These are phyloP conservation scores for Conticribra weissflogii DNA, from an alignment of 108 stramenopile genomes.

Conservation along the genomic window DNA sequence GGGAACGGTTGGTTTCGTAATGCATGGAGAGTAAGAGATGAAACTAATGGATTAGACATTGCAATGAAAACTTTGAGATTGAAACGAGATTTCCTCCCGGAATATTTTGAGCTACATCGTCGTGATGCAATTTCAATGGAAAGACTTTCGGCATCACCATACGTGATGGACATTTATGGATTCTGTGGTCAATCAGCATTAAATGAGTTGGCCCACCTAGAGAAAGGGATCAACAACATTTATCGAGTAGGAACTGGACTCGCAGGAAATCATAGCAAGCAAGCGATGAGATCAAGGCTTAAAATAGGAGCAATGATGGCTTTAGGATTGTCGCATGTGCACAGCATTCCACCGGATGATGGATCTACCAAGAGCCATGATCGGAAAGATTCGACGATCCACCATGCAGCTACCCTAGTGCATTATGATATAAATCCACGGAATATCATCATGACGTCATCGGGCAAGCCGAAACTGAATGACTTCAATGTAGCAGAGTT, in stretches of 20 bases:
- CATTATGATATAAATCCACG: slow-evolving; percentile 82
- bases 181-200: slow-evolving; percentile 78
- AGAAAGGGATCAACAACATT: background rate
- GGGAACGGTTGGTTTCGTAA: slow-evolving; percentile 67
- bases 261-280: slow-evolving; percentile 57
- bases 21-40: slow-evolving; percentile 63
- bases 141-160: slow-evolving; percentile 68
- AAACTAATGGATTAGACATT: background rate
- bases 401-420: slow-evolving; percentile 63
- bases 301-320: background rate
- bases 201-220: slow-evolving; percentile 73
- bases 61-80: slow-evolving; percentile 2
- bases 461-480: slow-evolving; percentile 70
- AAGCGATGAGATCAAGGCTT: slow-evolving; percentile 17
- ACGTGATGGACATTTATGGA: slow-evolving; percentile 77
- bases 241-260: slow-evolving; percentile 53
- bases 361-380: slow-evolving; percentile 71
- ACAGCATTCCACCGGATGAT: slow-evolving; percentile 10
- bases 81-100: slow-evolving; percentile 51
- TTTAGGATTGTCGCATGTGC: background rate
- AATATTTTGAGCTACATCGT: slow-evolving; percentile 76
- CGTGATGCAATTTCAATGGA: slow-evolving; percentile 82
- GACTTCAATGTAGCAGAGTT: slow-evolving; percentile 82
- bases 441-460: slow-evolving; percentile 60
- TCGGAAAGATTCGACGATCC: slow-evolving; percentile 25